Evolutionary conservation across 2,329 filamentous ascomycete species (phyloP).

Genomic region (Lasiodiplodia citricola): DNA sequence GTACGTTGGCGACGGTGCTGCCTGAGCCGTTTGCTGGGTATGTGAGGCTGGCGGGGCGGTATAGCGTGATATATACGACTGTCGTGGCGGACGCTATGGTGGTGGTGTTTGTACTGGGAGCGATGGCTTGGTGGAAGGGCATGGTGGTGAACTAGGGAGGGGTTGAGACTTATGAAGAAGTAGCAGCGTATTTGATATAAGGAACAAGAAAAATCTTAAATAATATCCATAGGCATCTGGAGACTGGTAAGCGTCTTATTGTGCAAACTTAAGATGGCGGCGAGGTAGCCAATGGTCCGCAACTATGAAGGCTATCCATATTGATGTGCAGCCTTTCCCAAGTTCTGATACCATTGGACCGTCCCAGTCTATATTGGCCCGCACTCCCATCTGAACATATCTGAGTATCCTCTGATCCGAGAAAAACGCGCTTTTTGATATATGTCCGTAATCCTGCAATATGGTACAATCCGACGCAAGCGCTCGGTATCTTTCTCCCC

Average conservation of each 20-base stretch:
- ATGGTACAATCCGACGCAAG: conserved; percentile 9
- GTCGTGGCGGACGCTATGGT: conserved; percentile 76
- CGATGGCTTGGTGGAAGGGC: conserved; percentile 56
- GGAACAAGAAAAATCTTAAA: no score
- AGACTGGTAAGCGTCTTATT: not conserved
- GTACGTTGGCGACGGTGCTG: conserved; percentile 67
- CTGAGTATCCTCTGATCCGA: not conserved
- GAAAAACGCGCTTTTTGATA: not conserved
- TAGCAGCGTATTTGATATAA: not conserved
- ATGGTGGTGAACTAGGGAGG: conserved; percentile 21
- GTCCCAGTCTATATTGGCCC: not conserved
- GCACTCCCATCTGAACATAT: not conserved
- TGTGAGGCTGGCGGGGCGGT: conserved; percentile 65
- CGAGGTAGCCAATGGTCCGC: no score
- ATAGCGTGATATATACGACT: conserved; percentile 73
- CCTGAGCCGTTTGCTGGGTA: conserved; percentile 69
- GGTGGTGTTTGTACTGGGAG: conserved; percentile 75
- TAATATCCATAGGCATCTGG: no score
- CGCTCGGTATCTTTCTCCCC: not conserved
- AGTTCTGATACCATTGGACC: not conserved
- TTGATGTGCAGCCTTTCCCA: not conserved
- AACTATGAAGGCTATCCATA: no score
- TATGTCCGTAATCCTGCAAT: conserved; percentile 1
- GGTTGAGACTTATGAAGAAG: not conserved
- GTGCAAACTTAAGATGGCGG: not conserved